Conservation (phyloP, 2,329 filamentous ascomycete species). For the Tolypocladium cylindrosporum region DNA sequence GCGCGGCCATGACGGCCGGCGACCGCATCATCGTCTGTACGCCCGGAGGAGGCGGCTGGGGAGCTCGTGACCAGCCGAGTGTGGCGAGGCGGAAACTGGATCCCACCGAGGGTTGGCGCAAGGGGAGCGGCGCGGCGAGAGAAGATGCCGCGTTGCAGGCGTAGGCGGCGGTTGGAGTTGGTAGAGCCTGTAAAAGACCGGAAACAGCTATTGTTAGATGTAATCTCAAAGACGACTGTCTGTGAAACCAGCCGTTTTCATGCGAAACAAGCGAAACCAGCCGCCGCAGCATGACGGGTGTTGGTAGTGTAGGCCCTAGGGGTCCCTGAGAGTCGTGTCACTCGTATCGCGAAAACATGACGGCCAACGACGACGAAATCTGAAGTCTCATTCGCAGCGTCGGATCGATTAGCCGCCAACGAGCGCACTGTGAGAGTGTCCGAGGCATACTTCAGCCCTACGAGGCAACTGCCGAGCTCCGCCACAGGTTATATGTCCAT, state of each 20-base stretch:
- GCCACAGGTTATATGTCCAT: background rate
- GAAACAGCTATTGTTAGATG: background rate
- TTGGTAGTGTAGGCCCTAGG: background rate
- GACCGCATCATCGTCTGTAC: conserved; percentile 71
- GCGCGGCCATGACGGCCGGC: conserved; percentile 63
- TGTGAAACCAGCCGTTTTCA: background rate
- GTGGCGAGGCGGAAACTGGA: conserved; percentile 42
- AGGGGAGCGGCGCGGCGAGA: conserved; percentile 45
- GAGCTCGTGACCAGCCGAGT: conserved; percentile 47
- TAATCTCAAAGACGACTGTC: background rate
- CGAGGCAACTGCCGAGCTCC: conserved; percentile 3
- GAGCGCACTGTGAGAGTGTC: background rate
- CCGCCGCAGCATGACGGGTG: background rate
- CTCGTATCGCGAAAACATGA: background rate
- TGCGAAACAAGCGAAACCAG: background rate
- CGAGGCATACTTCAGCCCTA: conserved; percentile 2
- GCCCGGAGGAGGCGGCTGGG: conserved; percentile 74
- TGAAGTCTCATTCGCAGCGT: background rate
- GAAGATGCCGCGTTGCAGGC: conserved; percentile 51
- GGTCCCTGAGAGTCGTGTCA: background rate
- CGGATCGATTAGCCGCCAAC: background rate
- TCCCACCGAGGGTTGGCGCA: conserved; percentile 40
- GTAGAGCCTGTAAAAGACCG: background rate
- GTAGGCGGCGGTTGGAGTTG: conserved; percentile 13
- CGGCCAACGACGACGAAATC: background rate